phyloP scores from a whole-genome alignment of 495 filamentous ascomycete genomes.

The Staphylotrichum tortipilum region DNA sequence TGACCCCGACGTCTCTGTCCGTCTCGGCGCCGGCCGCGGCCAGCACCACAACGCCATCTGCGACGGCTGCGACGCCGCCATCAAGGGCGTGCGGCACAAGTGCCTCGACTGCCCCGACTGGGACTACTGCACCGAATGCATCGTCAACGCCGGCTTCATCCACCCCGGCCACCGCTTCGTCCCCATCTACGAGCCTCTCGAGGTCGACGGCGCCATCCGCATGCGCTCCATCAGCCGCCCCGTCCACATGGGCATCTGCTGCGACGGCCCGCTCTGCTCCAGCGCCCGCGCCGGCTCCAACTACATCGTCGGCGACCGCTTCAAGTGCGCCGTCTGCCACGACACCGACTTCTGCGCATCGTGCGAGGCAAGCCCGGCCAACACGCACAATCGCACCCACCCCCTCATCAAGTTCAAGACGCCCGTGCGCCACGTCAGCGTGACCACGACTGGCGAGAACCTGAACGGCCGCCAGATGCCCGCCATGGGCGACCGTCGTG shows the following conservation, averaged over 20 bases:
- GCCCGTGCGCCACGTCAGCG: slow-evolving; percentile 77
- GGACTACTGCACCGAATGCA: slow-evolving; percentile 86
- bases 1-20: slow-evolving; percentile 45
- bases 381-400: slow-evolving; percentile 86
- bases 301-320: slow-evolving; percentile 80
- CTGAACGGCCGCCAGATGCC: slow-evolving; percentile 50
- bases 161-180: slow-evolving; percentile 89
- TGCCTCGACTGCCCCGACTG: slow-evolving; percentile 95
- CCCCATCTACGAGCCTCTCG: slow-evolving; percentile 71
- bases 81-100: slow-evolving; percentile 90
- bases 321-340: slow-evolving; percentile 96
- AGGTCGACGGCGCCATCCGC: slow-evolving; percentile 33
- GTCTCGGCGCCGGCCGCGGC: slow-evolving; percentile 74
- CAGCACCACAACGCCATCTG: slow-evolving; percentile 80
- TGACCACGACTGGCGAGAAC: slow-evolving; percentile 75
- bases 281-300: slow-evolving; percentile 37
- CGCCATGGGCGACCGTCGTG: slow-evolving; percentile 57
- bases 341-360: slow-evolving; percentile 93
- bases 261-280: slow-evolving; percentile 87
- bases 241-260: slow-evolving; percentile 79
- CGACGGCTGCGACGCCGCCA: slow-evolving; percentile 87
- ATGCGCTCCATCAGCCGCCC: slow-evolving; percentile 31
- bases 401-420: slow-evolving; percentile 97
- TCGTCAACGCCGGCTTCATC: slow-evolving; percentile 51
- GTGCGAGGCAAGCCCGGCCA: slow-evolving; percentile 80